Evolutionary conservation across 1,284 basidiomycete genomes (phyloP).

Genomic region (Coniferiporia weirii): DNA sequence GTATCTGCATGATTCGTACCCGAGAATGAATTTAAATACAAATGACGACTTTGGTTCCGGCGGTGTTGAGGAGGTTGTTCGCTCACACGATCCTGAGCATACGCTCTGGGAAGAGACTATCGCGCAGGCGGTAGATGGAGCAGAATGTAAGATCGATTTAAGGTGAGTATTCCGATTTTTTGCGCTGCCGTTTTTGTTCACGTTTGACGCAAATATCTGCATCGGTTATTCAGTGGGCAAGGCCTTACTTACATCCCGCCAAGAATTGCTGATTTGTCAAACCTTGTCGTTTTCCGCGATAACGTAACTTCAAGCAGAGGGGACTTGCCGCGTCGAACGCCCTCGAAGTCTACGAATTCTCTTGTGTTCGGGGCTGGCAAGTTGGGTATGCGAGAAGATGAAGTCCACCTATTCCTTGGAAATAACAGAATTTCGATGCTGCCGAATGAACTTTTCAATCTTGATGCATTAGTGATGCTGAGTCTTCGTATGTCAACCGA

Average conservation of each 20-base stretch:
- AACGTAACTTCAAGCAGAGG: constrained; percentile 8
- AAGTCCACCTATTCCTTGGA: constrained; percentile 43
- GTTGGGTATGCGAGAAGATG: constrained; percentile 30
- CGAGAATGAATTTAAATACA: not conserved
- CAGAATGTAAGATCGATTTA: constrained; percentile 35
- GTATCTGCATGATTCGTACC: constrained; percentile 16
- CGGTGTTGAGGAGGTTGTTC: not conserved
- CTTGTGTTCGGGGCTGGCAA: constrained; percentile 16
- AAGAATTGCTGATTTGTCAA: constrained; percentile 36
- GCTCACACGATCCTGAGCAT: constrained; percentile 25
- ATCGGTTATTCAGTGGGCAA: constrained; percentile 23
- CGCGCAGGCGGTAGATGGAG: constrained; percentile 33
- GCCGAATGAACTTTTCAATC: constrained; percentile 46
- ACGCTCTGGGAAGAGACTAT: constrained; percentile 39
- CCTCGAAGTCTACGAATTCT: constrained; percentile 18
- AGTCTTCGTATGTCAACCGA: constrained; percentile 45
- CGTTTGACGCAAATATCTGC: not conserved
- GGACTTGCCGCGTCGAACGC: constrained; percentile 10
- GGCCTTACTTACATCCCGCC: constrained; percentile 38
- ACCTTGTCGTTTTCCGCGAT: constrained; percentile 33
- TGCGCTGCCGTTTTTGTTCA: not conserved
- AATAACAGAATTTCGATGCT: constrained; percentile 43
- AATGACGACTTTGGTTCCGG: not conserved
- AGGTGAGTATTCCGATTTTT: constrained; percentile 30
- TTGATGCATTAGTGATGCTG: constrained; percentile 49